Percentiles rank a stretch among this genome's conserved stretches.
These are phyloP conservation scores for Albatrellus sp. DNA, from an alignment of 1,284 basidiomycete genomes.

Conservation along the genomic window DNA sequence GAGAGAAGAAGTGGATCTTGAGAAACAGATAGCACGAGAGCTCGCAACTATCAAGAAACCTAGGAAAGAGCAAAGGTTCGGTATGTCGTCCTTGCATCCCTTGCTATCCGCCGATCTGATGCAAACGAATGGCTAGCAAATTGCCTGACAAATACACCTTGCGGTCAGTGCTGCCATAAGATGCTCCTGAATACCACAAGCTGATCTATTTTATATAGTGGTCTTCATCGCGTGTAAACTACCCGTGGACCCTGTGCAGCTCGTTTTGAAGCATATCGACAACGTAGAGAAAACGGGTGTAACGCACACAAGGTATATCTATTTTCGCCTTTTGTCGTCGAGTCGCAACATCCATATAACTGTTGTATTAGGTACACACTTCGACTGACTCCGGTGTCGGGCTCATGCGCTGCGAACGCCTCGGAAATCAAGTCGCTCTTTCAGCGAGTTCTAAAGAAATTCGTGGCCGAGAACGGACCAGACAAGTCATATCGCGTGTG, in stretches of 20 bases:
- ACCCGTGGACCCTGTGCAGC: slow-evolving; percentile 64
- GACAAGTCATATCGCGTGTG: slow-evolving; percentile 27
- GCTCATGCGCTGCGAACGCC: slow-evolving; percentile 51
- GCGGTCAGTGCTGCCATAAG: slow-evolving; percentile 32
- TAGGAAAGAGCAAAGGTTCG: slow-evolving; percentile 47
- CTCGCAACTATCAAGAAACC: slow-evolving; percentile 58
- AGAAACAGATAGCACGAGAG: slow-evolving; percentile 60
- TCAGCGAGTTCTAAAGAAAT: slow-evolving; percentile 35
- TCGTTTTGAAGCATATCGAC: slow-evolving; percentile 53
- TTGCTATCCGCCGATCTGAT: not conserved
- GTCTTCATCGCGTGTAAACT: slow-evolving; percentile 68
- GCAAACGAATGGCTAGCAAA: slow-evolving; percentile 32
- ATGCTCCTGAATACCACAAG: slow-evolving; percentile 1
- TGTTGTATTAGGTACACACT: slow-evolving; percentile 40
- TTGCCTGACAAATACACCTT: slow-evolving; percentile 65
- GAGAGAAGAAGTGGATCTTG: slow-evolving; percentile 33
- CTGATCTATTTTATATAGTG: slow-evolving; percentile 29
- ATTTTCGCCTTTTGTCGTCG: not conserved
- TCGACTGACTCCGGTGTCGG: slow-evolving; percentile 57
- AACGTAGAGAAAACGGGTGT: slow-evolving; percentile 50
- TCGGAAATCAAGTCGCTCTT: slow-evolving; percentile 56
- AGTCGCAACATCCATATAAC: not conserved
- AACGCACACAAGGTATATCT: slow-evolving; percentile 47
- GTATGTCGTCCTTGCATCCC: slow-evolving; percentile 24
- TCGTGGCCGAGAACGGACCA: slow-evolving; percentile 32